A percentile compares a stretch with the other conserved stretches of the same genome.
phyloP scores from a whole-genome alignment of 2,329 filamentous ascomycete species.

The Annulohypoxylon truncatum region DNA sequence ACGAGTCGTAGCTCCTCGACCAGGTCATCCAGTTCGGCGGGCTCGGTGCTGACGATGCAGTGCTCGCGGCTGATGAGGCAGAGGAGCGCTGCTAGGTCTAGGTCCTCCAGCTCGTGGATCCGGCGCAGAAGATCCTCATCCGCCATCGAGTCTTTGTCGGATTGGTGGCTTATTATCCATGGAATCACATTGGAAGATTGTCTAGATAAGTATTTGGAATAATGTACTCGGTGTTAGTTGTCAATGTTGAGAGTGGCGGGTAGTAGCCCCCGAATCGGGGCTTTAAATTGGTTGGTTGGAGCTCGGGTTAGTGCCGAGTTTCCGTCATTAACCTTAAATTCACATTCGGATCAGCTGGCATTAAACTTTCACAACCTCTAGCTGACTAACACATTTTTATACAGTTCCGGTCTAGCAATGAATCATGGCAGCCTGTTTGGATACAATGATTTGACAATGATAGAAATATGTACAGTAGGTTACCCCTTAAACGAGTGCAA shows the following conservation, averaged over 20 bases:
- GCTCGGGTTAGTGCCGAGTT: background rate
- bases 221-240: background rate
- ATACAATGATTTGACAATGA: background rate
- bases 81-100: slow-evolving; percentile 87
- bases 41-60: slow-evolving; percentile 83
- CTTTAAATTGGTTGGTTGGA: slow-evolving; percentile 17
- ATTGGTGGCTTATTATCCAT: slow-evolving; percentile 33
- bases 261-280: background rate
- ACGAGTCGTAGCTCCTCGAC: slow-evolving; percentile 80
- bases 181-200: slow-evolving; percentile 29
- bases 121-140: slow-evolving; percentile 71
- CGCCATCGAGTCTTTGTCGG: slow-evolving; percentile 62
- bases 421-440: background rate
- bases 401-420: background rate
- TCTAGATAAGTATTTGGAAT: background rate
- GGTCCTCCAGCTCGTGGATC: slow-evolving; percentile 83
- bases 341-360: background rate
- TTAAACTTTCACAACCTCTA: background rate
- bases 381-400: background rate
- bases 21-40: slow-evolving; percentile 72
- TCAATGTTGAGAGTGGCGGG: slow-evolving; percentile 1
- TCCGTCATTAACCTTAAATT: slow-evolving; percentile 9
- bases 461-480: background rate
- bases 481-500: background rate
- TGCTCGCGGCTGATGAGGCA: slow-evolving; percentile 86